phyloP scores from a whole-genome alignment of 495 filamentous ascomycete species.

The Chaetomium cochliodes region DNA sequence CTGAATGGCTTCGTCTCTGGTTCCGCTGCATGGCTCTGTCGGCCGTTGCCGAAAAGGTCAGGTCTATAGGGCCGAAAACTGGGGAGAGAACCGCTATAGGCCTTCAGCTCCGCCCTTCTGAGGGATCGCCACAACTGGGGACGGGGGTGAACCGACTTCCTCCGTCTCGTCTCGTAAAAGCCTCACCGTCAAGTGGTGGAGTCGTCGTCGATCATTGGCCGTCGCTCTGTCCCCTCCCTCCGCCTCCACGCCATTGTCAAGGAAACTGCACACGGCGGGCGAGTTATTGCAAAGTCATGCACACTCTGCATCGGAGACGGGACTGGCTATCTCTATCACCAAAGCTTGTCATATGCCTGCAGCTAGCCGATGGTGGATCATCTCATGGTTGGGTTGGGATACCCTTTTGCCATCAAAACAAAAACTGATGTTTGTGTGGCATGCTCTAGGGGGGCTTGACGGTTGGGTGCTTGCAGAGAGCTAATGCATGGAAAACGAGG shows the following conservation, averaged over 20 bases:
- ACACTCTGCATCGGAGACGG: neutral
- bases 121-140: slow-evolving; percentile 10
- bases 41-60: slow-evolving; percentile 38
- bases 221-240: neutral
- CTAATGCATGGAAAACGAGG: slow-evolving; percentile 38
- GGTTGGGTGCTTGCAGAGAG: slow-evolving; percentile 37
- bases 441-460: slow-evolving; percentile 30
- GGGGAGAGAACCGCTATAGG: slow-evolving; percentile 23
- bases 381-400: slow-evolving; percentile 26
- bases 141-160: slow-evolving; percentile 10
- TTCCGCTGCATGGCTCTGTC: slow-evolving; percentile 33
- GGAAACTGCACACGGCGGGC: too few species aligned
- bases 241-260: neutral
- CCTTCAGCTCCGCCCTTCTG: slow-evolving; percentile 22
- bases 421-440: slow-evolving; percentile 32
- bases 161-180: slow-evolving; percentile 13
- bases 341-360: slow-evolving; percentile 33
- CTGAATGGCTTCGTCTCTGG: slow-evolving; percentile 34
- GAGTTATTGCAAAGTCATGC: neutral
- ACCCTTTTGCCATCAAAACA: slow-evolving; percentile 28
- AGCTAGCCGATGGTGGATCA: slow-evolving; percentile 32
- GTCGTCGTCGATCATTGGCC: slow-evolving; percentile 14
- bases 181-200: neutral
- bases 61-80: slow-evolving; percentile 36
- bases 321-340: slow-evolving; percentile 13